A percentile compares a stretch with the other conserved stretches of the same genome.
phyloP scores from a whole-genome alignment of 768 basidiomycete species.

The Cubamyces sp. region DNA sequence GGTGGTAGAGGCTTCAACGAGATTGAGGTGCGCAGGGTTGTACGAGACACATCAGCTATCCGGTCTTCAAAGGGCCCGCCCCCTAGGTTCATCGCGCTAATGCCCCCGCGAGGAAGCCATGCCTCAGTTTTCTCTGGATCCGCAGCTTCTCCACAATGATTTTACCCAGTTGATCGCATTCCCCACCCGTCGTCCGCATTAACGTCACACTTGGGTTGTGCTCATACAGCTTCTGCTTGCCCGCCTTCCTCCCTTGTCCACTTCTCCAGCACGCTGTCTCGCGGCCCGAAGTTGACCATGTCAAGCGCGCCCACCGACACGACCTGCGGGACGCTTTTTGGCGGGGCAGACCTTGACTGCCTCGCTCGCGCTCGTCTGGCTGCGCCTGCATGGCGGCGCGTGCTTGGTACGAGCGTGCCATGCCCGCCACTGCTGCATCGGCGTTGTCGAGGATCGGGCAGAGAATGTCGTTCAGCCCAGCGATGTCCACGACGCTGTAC shows the following conservation, averaged over 20 bases:
- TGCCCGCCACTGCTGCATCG: slow-evolving; percentile 26
- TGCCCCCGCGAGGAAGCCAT: slow-evolving; percentile 23
- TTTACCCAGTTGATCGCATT: slow-evolving; percentile 20
- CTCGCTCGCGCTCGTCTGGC: no score
- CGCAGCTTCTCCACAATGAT: slow-evolving; percentile 20
- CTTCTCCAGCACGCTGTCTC: slow-evolving; percentile 21
- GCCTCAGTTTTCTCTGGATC: slow-evolving; percentile 17
- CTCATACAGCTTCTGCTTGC: no score
- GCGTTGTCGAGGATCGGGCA: slow-evolving; percentile 27
- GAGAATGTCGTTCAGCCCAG: slow-evolving; percentile 29
- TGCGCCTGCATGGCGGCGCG: no score
- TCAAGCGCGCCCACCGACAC: slow-evolving; percentile 30
- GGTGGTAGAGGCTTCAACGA: slow-evolving; percentile 65
- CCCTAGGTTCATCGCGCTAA: slow-evolving; percentile 16
- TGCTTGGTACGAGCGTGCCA: slow-evolving; percentile 23
- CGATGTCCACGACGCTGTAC: slow-evolving; percentile 30
- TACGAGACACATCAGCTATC: no score
- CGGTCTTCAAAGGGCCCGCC: slow-evolving; percentile 17
- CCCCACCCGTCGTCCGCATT: slow-evolving; percentile 26
- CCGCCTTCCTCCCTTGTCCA: slow-evolving; percentile 13
- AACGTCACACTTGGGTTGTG: slow-evolving; percentile 26
- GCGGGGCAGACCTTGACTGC: slow-evolving; percentile 25
- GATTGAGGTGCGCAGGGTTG: slow-evolving; percentile 64
- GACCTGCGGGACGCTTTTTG: slow-evolving; percentile 24
- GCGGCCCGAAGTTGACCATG: slow-evolving; percentile 29